Base-by-base conservation (phyloP, 768 basidiomycete genomes). In the Tulasnella calospora region DNA sequence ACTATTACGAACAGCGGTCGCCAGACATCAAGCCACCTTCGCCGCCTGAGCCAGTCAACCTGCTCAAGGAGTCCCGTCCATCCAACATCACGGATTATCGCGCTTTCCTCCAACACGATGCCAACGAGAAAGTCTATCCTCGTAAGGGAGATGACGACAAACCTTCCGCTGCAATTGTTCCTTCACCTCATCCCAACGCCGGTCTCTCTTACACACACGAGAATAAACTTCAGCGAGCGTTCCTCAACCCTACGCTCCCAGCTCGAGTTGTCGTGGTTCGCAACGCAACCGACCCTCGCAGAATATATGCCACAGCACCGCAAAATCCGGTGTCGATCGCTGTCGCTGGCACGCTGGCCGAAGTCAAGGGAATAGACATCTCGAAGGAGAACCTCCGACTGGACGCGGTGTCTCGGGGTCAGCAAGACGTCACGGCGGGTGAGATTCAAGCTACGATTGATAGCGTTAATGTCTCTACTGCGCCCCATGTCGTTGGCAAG, bases 141-240 rank as follows among this genome's bases (percentile, higher is more conserved):
- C 23, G 13, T 13, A 17, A 35, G 27, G 55, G 1, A n/a, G 55
- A 67, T 23, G 17, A 17, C 33, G 44, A 30, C 9, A n/a, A 61
- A n/a, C 27, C 57, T 27, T 73, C 61, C 27, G 36, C 61, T n/a
- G n/a, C 27, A 21, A 90, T 94, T 80, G 89, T 90, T 79, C 90
- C 88, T 61, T 86, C 88, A 77, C 92, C 92, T 0, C 94, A 94
- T 80, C 86, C 84, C 36, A 86, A 84, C 47, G 92, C 87, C 51
- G 94, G 89, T 3, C 86, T 94, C 57, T 84, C 85, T 69, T 95
- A 94, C 83, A 83, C 89, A 3, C 85, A 86, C 55, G 86, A 88
- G 46, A 86, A 91, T 8, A 74, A 79, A 8, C 84, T 94, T 71
- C 91, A 93, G 75, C 86, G 87, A 0, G 84, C 85, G 74, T 85